Evolutionary conservation across 148 eudicot species (phyloP).

Genomic region (Bassia scoparia): DNA sequence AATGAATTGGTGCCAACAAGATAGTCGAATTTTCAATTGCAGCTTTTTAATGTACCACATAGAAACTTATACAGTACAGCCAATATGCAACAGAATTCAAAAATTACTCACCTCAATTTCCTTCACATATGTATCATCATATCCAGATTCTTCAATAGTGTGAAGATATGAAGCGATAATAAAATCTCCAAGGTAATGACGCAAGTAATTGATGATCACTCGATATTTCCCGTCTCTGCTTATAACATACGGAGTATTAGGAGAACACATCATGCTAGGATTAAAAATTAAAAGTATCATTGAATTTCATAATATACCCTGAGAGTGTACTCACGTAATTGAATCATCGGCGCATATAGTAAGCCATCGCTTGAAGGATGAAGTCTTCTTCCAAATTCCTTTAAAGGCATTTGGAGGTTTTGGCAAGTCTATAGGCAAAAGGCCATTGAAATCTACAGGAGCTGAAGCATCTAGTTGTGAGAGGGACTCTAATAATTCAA

Average conservation of each 20-base stretch:
- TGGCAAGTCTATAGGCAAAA: constrained; percentile 61
- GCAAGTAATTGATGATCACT: constrained; percentile 52
- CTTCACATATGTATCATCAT: constrained; percentile 63
- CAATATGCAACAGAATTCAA: constrained; percentile 6
- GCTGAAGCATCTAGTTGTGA: constrained; percentile 40
- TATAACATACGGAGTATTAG: constrained; percentile 20
- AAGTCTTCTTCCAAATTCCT: constrained; percentile 72
- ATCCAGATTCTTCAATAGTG: constrained; percentile 71
- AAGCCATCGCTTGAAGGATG: constrained; percentile 89
- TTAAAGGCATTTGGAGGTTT: constrained; percentile 66
- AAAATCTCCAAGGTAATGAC: constrained; percentile 89
- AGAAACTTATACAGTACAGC: background rate
- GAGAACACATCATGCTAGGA: constrained; percentile 6
- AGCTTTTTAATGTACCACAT: background rate
- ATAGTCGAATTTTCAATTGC: background rate
- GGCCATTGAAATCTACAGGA: constrained; percentile 42
- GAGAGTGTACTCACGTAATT: constrained; percentile 42
- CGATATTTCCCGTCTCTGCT: constrained; percentile 75
- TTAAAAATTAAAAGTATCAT: background rate
- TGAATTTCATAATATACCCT: constrained; percentile 4
- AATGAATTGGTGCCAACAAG: background rate
- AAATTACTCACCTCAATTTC: constrained; percentile 74
- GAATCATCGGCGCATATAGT: constrained; percentile 78
- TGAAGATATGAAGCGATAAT: constrained; percentile 83
- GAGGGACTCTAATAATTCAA: constrained; percentile 51